phyloP scores from a whole-genome alignment of 805 yeast species.

The Metschnikowia amazonensis region DNA sequence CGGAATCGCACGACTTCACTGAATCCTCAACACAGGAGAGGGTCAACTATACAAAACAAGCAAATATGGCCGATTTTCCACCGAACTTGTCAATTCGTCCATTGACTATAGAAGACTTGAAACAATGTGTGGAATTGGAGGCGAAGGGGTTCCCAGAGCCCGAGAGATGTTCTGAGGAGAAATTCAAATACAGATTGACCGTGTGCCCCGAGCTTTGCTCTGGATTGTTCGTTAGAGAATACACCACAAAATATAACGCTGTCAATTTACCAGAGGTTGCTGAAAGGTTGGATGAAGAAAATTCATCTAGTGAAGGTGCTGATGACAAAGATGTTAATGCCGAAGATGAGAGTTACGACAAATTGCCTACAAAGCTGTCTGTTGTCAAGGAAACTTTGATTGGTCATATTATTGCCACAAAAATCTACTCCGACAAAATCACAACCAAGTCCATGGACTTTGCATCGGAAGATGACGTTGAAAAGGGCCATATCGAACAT shows the following conservation, averaged over 20 bases:
- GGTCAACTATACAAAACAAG: neutral
- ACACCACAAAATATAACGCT: conserved; percentile 43
- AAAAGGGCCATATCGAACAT: conserved; percentile 67
- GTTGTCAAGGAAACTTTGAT: conserved; percentile 61
- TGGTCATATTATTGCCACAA: conserved; percentile 81
- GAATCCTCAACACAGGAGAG: neutral
- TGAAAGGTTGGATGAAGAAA: conserved; percentile 27
- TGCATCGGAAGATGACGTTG: conserved; percentile 39
- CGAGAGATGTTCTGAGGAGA: conserved; percentile 68
- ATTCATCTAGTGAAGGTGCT: conserved; percentile 11
- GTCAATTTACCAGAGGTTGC: conserved; percentile 41
- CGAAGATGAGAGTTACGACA: conserved; percentile 29
- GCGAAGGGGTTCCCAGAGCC: conserved; percentile 60
- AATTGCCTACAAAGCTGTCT: conserved; percentile 46
- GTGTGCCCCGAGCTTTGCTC: conserved; percentile 88
- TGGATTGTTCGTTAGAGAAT: conserved; percentile 79
- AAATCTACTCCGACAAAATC: conserved; percentile 48
- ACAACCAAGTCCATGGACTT: conserved; percentile 58
- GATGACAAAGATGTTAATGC: conserved; percentile 18
- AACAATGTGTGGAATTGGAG: conserved; percentile 61
- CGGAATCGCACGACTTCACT: neutral
- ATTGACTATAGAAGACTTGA: conserved; percentile 48
- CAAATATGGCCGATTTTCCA: conserved; percentile 41
- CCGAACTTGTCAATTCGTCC: conserved; percentile 40
- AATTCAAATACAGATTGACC: conserved; percentile 61